Base-by-base conservation (phyloP, 352 stramenopile species). In the Phytophthora brassicae region DNA sequence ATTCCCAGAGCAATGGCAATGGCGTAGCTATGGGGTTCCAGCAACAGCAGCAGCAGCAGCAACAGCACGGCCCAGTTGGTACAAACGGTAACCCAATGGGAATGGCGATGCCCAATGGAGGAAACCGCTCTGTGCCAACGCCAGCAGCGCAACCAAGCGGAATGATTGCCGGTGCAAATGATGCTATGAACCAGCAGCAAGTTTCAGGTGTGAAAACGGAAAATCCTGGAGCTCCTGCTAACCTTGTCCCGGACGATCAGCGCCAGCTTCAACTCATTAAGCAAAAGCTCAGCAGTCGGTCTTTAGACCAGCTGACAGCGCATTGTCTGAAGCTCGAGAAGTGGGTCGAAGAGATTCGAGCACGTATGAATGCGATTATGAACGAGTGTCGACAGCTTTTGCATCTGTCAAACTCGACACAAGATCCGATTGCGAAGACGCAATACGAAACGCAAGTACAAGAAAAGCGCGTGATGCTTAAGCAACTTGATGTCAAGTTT, bases 321-420 rank as follows among this genome's bases (percentile, higher is more conserved):
- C 85, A 95, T 71, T 92, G 81, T 56, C 83, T 89, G 49, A 92
- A 92, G 59, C 63, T 95, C 28, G 84, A 95, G 54, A 82, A 71
- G n/a, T 89, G 82, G 62, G 84, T 84, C 4, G 84, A 93, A 60
- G 77, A 91, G 46, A 84, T 93, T 29, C 83, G 80, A 35, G 81
- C 72, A 19, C 82, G 90, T 47, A 87, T 95, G 58, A 92, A 92
- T 46, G 74, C 77, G 36, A 85, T 91, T 45, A 84, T 91, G 79
- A 90, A 91, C 53, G 86, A 95, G 56, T 90, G 80, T 35, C 75
- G 82, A 1, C 85, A 95, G 60, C 57, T 93, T 35, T 60, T 95
- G 54, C 84, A 95, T 36, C 67, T 84, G 35, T 79, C 80, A 11
- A 90, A 90, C 43, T 87, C 79, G 42, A 90, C 79, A 6, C 77